Evolutionary conservation across 768 basidiomycete genomes (phyloP).

Genomic region (Suillus fuscotomentosus): DNA sequence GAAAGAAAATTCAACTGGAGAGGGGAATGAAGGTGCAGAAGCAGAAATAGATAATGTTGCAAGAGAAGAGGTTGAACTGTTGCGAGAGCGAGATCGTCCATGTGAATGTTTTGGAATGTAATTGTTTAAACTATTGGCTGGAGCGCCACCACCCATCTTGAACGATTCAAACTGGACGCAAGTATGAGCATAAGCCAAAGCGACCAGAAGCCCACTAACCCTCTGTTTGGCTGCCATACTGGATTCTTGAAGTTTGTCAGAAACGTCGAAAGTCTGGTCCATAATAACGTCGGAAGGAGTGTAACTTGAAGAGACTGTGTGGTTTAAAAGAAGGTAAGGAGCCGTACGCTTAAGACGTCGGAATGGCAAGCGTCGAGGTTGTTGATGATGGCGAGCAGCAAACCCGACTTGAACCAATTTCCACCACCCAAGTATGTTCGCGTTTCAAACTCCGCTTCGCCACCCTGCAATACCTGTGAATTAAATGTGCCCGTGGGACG

Average conservation of each 20-base stretch:
- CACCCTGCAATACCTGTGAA: neutral
- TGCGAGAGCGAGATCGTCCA: conserved; percentile 64
- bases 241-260: conserved; percentile 26
- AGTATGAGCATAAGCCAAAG: neutral
- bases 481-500: neutral
- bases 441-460: conserved; percentile 26
- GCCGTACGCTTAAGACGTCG: conserved; percentile 21
- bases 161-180: conserved; percentile 65
- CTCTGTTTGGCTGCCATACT: conserved; percentile 41
- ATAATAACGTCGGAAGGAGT: conserved; percentile 36
- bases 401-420: conserved; percentile 14
- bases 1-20: conserved; percentile 34
- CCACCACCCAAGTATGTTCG: conserved; percentile 10
- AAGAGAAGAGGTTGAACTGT: conserved; percentile 45
- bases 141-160: conserved; percentile 52
- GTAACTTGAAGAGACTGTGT: conserved; percentile 34
- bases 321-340: conserved; percentile 36
- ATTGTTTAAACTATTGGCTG: conserved; percentile 38
- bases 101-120: conserved; percentile 34
- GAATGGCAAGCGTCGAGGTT: conserved; percentile 16
- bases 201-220: conserved; percentile 21
- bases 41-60: conserved; percentile 42
- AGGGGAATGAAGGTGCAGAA: conserved; percentile 34
- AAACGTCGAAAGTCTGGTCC: conserved; percentile 35
- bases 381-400: conserved; percentile 26